Evolutionary conservation across 2,329 filamentous ascomycete genomes (phyloP).

Genomic region (Fusarium buxicola): DNA sequence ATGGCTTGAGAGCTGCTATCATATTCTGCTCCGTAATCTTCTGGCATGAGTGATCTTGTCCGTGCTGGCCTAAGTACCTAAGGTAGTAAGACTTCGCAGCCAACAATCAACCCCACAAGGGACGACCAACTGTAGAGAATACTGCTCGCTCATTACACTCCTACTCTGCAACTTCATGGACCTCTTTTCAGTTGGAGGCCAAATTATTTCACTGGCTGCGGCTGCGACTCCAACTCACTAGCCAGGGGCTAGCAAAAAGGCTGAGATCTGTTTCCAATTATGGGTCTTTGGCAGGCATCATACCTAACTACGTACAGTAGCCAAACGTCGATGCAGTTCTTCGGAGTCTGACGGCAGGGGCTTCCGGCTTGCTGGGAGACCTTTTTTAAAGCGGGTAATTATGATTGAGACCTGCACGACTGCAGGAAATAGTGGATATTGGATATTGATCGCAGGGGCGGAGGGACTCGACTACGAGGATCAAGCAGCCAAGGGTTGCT

Average conservation of each 20-base stretch:
- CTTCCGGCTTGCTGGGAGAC: slow-evolving; percentile 6
- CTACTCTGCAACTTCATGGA: too few species aligned
- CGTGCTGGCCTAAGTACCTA: slow-evolving; percentile 22
- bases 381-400: slow-evolving; percentile 4
- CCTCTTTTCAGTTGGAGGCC: too few species aligned
- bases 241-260: background rate
- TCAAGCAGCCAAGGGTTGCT: slow-evolving; percentile 4
- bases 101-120: slow-evolving; percentile 38
- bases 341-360: slow-evolving; percentile 1
- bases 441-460: slow-evolving; percentile 6
- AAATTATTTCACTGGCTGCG: background rate
- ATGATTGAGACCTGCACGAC: slow-evolving; percentile 5
- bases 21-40: too few species aligned
- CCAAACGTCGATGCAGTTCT: slow-evolving; percentile 1
- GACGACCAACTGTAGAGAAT: slow-evolving; percentile 1
- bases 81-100: slow-evolving; percentile 26
- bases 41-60: too few species aligned
- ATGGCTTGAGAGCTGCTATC: background rate
- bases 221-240: slow-evolving; percentile 4
- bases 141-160: slow-evolving; percentile 7
- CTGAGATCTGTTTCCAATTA: slow-evolving; percentile 1
- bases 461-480: background rate
- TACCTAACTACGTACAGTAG: too few species aligned
- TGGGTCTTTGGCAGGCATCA: background rate
- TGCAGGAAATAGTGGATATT: slow-evolving; percentile 4